Evolutionary conservation across 2,329 filamentous ascomycete genomes (phyloP), one percentile per base, ranked within the genome.

Genomic region (Calonectria pauciramosa): DNA sequence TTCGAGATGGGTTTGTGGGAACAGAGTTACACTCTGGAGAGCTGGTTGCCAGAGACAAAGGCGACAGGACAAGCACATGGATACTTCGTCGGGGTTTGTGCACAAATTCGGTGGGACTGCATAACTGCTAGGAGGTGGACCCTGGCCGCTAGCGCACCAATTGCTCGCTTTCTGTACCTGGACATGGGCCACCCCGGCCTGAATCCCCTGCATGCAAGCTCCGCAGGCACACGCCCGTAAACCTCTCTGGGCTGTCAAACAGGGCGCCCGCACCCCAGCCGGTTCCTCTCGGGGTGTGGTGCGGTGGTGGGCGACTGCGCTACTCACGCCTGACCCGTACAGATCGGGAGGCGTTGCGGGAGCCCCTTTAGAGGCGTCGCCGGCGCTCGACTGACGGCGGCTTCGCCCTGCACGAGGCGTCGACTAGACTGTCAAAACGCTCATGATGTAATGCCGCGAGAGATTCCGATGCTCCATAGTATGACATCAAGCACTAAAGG

Each of bases 121-220:
- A 6, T 23, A 36, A 64, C 54, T 64, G 34, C 59, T 28, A 14
- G 23, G 18, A 26, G 41, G 20, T 41, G 59, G 68, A 26, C 32
- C 49, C 38, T 41, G 9, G 44, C 38, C 60, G 60, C 52, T 66
- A 44, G 70, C 28, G 52, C 52, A 59, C 34, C 11, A 41, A 59
- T 72, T 66, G 56, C 65, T 72, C 41, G 70, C 70, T 20, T 20
- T 59, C 65, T 28, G 36, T 52, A 38, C 63, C 65, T 72, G 54
- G 52, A 16, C 52, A 16, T 56, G 36, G 68, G 28, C 23, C 32
- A 36, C 20, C 68, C 68, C 68, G 51, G 59, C 34, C 59, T 6
- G 34, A 16, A 65, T n/a, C 70, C 70, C 70, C 65, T 72, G 70
- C 47, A 38, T 44, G 65, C 47, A 28, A 16, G 65, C 36, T 56